Evolutionary conservation across 495 filamentous ascomycete genomes (phyloP), one percentile per base, ranked within the genome.

Genomic region (Penicillium tannophilum): DNA sequence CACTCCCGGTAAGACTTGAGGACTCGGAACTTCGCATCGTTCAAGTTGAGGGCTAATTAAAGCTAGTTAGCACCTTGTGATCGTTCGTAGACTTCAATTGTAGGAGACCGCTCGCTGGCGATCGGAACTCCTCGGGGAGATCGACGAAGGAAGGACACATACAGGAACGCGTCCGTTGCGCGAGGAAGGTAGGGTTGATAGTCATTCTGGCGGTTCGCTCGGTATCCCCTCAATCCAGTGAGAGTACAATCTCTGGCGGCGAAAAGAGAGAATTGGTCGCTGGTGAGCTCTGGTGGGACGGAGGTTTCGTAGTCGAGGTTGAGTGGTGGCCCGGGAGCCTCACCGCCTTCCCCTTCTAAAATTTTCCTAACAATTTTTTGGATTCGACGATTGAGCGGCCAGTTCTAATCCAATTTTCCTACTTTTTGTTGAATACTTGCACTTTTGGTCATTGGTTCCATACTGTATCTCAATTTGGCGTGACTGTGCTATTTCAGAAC

Each of bases 141-240:
- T 52, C 19, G 54, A 41, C 12, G 41, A 55, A 43, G 56, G 48
- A 39, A 60, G 49, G 59, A 58, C 53, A 85, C 92, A 71, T 82
- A 97, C 94, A 98, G 65, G 90, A 83, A 73, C 91, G 88, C 71
- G 93, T 96, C 73, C 85, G 86, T 76, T 91, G 85, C 62, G 94
- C 93, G 57, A 97, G 90, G 77, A 90, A 88, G 56, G 94, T 97
- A 44, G 94, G 91, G 77, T 94, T 90, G 76, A 98, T 93, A 42
- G 88, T 85, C 85, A 86, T 91, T 26, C 58, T 77, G 67, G 53
- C 35, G 20, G 23, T 46, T 48, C 35, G 24, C 19, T 33, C 17
- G 49, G 60, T 33, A 45, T 63, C 58, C 58, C 54, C 59, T 64
- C 56, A 63, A 46, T 48, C 56, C 61, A 59, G 59, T 45, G 60